Percentiles rank a stretch among this genome's conserved stretches.
Evolutionary conservation across 2,329 filamentous ascomycete species (phyloP).

Genomic region (Cyclaneusma minus): DNA sequence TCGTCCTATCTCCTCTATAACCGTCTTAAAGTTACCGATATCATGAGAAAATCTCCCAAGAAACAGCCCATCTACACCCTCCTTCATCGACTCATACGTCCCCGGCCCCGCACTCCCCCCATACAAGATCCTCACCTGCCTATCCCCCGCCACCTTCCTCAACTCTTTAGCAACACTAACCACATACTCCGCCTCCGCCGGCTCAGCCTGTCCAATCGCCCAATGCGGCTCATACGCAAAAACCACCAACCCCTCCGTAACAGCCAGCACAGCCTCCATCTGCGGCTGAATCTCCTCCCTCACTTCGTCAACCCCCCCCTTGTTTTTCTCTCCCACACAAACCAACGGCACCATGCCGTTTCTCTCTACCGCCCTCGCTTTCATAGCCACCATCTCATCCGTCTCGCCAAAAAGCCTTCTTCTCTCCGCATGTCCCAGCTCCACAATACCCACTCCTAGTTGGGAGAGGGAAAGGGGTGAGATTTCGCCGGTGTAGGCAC

Average conservation of each 20-base stretch:
- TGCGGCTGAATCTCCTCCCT: constrained; percentile 52
- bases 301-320: constrained; percentile 35
- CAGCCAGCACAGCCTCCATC: constrained; percentile 45
- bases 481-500: constrained; percentile 66
- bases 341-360: constrained; percentile 64
- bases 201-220: constrained; percentile 65
- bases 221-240: constrained; percentile 81
- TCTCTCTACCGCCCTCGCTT: constrained; percentile 50
- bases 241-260: constrained; percentile 52
- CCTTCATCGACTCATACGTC: constrained; percentile 50
- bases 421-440: constrained; percentile 70
- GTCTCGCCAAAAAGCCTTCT: constrained; percentile 58
- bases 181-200: constrained; percentile 59
- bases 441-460: constrained; percentile 56
- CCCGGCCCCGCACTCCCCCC: constrained; percentile 74
- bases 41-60: constrained; percentile 72
- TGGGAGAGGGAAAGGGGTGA: constrained; percentile 52
- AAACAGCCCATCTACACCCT: constrained; percentile 66
- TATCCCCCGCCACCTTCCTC: constrained; percentile 38
- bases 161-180: constrained; percentile 34
- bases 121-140: constrained; percentile 57
- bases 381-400: constrained; percentile 49
- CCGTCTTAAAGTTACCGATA: constrained; percentile 52
- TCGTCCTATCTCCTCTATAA: constrained; percentile 50
- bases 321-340: constrained; percentile 59